Conservation (phyloP, 164 flowering plant species). For the Taxillus chinensis region DNA sequence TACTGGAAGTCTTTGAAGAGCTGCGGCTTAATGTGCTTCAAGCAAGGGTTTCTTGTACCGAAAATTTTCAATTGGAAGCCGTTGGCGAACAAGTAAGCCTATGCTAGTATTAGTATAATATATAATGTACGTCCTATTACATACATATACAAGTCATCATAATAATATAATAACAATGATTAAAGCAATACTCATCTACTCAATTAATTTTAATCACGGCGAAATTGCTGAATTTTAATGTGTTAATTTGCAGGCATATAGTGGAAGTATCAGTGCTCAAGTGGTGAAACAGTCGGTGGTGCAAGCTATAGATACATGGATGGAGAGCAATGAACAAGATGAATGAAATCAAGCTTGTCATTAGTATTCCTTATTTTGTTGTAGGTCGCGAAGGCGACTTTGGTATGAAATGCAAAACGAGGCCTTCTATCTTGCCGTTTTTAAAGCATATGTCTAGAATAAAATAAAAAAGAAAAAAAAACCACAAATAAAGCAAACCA, state of each 20-base stretch:
- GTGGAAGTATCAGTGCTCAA: slow-evolving; percentile 28
- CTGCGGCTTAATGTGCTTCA: slow-evolving; percentile 45
- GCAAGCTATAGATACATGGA: slow-evolving; percentile 37
- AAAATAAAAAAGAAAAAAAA: too few relatives aligned
- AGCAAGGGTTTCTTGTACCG: slow-evolving; percentile 62
- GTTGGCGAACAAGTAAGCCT: slow-evolving; percentile 36
- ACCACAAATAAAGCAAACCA: too few relatives aligned
- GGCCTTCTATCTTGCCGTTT: too few relatives aligned
- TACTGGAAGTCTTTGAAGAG: slow-evolving; percentile 50
- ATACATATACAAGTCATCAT: too few relatives aligned
- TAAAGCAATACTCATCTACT: too few relatives aligned
- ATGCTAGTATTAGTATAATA: too few relatives aligned
- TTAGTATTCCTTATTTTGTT: too few relatives aligned
- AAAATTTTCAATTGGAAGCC: slow-evolving; percentile 40
- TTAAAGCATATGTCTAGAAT: too few relatives aligned
- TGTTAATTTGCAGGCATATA: slow-evolving; percentile 31
- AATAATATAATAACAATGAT: too few relatives aligned
- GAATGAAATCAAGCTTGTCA: background rate
- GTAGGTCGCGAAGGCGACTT: too few relatives aligned
- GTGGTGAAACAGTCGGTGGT: slow-evolving; percentile 36
- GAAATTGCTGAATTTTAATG: background rate
- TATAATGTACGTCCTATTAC: too few relatives aligned
- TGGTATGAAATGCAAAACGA: too few relatives aligned
- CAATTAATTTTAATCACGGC: background rate
- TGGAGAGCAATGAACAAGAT: slow-evolving; percentile 14